Base-by-base conservation (phyloP, 192 early-diverging fungal species). In the Linnemannia zychae region DNA sequence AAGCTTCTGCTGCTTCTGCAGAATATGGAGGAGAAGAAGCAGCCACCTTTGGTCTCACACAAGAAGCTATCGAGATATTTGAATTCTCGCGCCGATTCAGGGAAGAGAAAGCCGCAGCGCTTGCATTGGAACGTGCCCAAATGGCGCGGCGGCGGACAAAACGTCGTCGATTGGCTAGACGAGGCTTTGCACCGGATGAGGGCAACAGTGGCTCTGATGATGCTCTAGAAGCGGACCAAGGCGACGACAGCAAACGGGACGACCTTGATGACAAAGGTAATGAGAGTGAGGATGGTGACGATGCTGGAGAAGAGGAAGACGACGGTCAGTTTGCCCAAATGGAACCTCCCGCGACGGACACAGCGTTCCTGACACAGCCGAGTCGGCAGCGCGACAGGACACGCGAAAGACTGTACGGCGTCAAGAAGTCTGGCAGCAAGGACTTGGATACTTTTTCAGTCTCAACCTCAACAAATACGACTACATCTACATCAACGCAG, bases 11-110 rank as follows among this genome's bases (percentile, higher is more conserved):
- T 13, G 7, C 38, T 13, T 0, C 38, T 46, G 38, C 16, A 11
- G 69, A 36, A 17, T 57, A 66, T 49, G 50, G 15, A 74, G 11
- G 38, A 38, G 7, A 34, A 7, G 74, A 47, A 18, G 13, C 18
- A 12, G 60, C 3, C 24, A 16, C 2, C 9, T 40, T 20, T 36
- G 52, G 36, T 13, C n/a, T 67, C 17, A 22, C 40, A 38, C n/a
- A 84, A 24, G 82, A 84, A 37, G 72, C 82, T 16, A 78, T 84
- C 46, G 82, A 73, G 60, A 84, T 84, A 20, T 84, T 84, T 71
- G 82, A 84, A 38, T 84, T 84, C 33, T 84, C 82, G 13, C 66
- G 82, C 37, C 72, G 68, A 1, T 84, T 84, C 37, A 72, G 77
- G 22, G 72, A 75, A 47, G 72, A 78, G 46, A 84, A 84, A 31